Percentiles rank a stretch among this genome's conserved stretches.
Evolutionary conservation across 805 yeast species (phyloP).

Genomic region (Ogataea salicorniae): DNA sequence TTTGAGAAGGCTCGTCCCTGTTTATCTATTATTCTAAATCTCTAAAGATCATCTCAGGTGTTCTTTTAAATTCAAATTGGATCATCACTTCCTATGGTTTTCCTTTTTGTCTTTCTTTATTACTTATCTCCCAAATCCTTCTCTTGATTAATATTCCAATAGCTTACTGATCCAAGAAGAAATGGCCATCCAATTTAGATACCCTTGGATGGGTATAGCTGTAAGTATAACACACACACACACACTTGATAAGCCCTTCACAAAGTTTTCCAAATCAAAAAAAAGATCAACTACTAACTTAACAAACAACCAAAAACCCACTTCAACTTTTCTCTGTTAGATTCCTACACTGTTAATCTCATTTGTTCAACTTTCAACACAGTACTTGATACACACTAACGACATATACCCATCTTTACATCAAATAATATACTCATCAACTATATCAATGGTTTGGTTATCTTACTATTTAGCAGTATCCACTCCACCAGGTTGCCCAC

Average conservation of each 20-base stretch:
- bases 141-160: too few species aligned
- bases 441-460: constrained; percentile 68
- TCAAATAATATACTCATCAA: constrained; percentile 54
- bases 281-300: too few species aligned
- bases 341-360: constrained; percentile 11
- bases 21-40: too few species aligned
- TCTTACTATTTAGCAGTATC: constrained; percentile 67
- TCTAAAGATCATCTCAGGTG: too few species aligned
- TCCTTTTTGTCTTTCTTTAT: too few species aligned
- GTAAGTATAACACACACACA: too few species aligned
- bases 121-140: too few species aligned
- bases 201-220: constrained; percentile 22
- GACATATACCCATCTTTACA: neutral
- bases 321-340: neutral
- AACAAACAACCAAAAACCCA: too few species aligned
- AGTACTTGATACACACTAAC: constrained; percentile 9
- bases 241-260: too few species aligned
- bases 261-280: neutral
- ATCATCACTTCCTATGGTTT: too few species aligned
- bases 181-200: constrained; percentile 15
- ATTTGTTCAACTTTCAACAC: constrained; percentile 3
- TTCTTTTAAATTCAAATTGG: too few species aligned
- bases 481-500: constrained; percentile 66
- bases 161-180: neutral
- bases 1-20: too few species aligned